Evolutionary conservation across 2,329 filamentous ascomycete genomes (phyloP), one percentile per base, ranked within the genome.

Genomic region (Hortaea sp.): DNA sequence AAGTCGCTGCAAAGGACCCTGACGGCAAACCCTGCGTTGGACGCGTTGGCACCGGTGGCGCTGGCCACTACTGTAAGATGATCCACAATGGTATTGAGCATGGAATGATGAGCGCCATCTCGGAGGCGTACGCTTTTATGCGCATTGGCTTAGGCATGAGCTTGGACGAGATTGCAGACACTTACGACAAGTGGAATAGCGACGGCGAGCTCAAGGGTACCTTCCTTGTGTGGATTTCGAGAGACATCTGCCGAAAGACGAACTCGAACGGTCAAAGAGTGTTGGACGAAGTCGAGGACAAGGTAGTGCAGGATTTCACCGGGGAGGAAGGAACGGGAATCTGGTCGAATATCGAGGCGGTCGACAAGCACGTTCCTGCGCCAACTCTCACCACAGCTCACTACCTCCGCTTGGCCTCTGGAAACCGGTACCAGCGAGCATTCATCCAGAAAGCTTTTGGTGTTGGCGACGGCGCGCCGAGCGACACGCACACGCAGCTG

Each of bases 61-160:
- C 76, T 1, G 82, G 82, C 0, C 82, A 86, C 60, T 86, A 81
- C 56, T 79, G 85, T 37, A 86, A 87, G 67, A 86, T 85, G 81
- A 73, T 85, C 4, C 82, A 86, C 59, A 85, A 86, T 52, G 82
- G 81, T 1, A 85, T 86, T 49, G 82, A 86, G 58, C 80, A 84
- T 50, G 82, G 80, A 1, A 83, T 86, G 77, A 76, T 86, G 67
- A 42, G 44, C 44, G 70, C 74, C 0, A 70, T 84, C 5, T 75
- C 75, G 10, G 82, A 86, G 60, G 76, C 77, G 2, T 86, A 80
- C 79, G 71, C 70, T 0, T 70, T 84, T 30, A 77, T 86, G 67
- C 69, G 72, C 32, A 69, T 71, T 39, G 73, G 77, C 1, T 65
- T 85, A 27, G 74, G 72, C 0, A 74, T 85, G 67, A 62, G 59